Evolutionary conservation across 1,284 basidiomycete species (phyloP), one percentile per base, ranked within the genome.

Genomic region (Tilletia indica): DNA sequence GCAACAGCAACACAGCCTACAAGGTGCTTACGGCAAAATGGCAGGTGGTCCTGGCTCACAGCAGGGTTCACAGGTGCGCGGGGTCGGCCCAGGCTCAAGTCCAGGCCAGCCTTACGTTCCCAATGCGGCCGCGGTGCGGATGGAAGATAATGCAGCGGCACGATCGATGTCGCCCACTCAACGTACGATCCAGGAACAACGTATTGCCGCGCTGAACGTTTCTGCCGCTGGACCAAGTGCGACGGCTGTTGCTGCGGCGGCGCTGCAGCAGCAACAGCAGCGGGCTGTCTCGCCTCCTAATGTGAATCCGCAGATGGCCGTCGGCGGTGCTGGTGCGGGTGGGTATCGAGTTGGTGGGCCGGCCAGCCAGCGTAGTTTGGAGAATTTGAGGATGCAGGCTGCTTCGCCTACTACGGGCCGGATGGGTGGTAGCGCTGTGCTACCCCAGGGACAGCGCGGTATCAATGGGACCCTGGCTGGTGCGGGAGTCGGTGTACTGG

Each of bases 171-270:
- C 61, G 9, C 61, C 61, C 8, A 39, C 61, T 4, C 61, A 64
- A 64, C 61, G 61, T 16, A 64, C 61, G 6, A 64, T 64, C 61
- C 61, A 64, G 38, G 61, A 64, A 39, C 61, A 64, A 39, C 61
- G 61, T 12, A 64, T 64, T n/a, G 61, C 61, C 3, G 61, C 61
- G 16, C 38, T 64, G 34, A 9, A 64, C 61, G 34, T 39, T 6
- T 64, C 61, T 19, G 31, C 61, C 16, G 31, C 61, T 11, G 61
- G 61, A 2, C 61, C 61, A 1, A 58, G 4, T 5, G 61, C 6
- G 3, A 38, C 34, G 11, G 36, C 61, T 4, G 14, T 38, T 12
- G 38, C 61, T 4, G 61, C 34, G 14, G 36, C 36, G 19, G 61
- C 61, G 31, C 38, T 64, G 31, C 61, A 64, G 38, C 61, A 64